phyloP scores from a whole-genome alignment of 306 rosid species.

The Ochetophila trinervis region DNA sequence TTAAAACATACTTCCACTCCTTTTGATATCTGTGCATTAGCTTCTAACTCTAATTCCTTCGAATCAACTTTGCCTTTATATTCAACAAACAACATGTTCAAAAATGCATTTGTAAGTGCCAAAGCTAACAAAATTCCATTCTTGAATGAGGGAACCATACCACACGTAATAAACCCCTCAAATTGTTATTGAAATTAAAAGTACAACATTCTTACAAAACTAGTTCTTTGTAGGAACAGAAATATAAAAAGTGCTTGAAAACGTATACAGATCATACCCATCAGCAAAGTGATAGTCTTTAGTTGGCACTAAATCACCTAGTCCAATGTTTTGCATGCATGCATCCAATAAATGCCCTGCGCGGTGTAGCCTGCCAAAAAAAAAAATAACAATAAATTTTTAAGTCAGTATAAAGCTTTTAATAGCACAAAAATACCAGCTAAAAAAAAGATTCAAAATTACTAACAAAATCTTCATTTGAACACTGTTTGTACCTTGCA shows the following conservation, averaged over 20 bases:
- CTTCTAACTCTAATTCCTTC: slow-evolving; percentile 57
- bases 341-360: slow-evolving; percentile 74
- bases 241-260: not conserved
- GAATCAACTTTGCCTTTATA: slow-evolving; percentile 59
- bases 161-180: no score
- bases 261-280: slow-evolving; percentile 43
- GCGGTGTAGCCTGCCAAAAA: slow-evolving; percentile 55
- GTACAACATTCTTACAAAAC: no score
- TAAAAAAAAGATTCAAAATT: no score
- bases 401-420: no score
- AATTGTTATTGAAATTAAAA: no score
- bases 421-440: no score
- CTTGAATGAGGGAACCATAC: not conserved
- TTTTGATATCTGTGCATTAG: slow-evolving; percentile 44
- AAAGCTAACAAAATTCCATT: slow-evolving; percentile 7
- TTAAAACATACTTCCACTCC: slow-evolving; percentile 59
- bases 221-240: not conserved
- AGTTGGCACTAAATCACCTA: slow-evolving; percentile 55
- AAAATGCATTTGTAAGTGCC: slow-evolving; percentile 16
- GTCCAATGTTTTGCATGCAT: slow-evolving; percentile 52
- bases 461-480: no score
- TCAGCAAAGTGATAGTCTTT: slow-evolving; percentile 80
- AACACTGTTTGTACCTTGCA: no score
- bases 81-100: slow-evolving; percentile 70
- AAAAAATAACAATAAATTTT: not conserved